Evolutionary conservation across 176 grass and related monocot species (phyloP).

Genomic region (Raddia distichophylla): DNA sequence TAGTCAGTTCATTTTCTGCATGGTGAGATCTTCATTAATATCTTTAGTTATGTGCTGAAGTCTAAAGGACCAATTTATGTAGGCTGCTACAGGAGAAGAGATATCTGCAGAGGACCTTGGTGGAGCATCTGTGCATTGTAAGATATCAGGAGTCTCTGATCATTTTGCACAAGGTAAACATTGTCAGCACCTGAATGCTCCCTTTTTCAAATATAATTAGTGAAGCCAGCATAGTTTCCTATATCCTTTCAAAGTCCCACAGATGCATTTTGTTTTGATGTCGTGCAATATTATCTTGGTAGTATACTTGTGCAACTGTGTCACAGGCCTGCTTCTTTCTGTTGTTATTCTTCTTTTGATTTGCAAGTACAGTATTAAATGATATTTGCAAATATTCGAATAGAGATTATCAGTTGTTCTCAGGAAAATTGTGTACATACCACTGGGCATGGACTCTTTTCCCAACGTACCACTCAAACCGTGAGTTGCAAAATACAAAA

Average conservation of each 20-base stretch:
- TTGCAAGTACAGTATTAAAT: conserved; percentile 19
- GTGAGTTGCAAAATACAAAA: neutral
- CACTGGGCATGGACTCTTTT: neutral
- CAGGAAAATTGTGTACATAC: neutral
- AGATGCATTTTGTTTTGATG: neutral
- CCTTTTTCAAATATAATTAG: conserved; percentile 2
- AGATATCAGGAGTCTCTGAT: conserved; percentile 94
- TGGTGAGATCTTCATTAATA: conserved; percentile 15
- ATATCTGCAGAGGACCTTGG: conserved; percentile 98
- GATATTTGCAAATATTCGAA: neutral
- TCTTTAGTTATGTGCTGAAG: conserved; percentile 38
- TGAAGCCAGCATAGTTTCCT: neutral
- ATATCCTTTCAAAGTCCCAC: conserved; percentile 1
- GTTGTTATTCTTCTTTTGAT: conserved; percentile 1
- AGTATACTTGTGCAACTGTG: neutral
- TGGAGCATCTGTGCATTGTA: conserved; percentile 97
- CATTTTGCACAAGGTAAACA: conserved; percentile 86
- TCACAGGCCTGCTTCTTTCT: neutral
- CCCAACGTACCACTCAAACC: neutral
- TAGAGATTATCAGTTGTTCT: neutral
- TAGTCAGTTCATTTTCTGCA: neutral
- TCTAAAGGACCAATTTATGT: conserved; percentile 46
- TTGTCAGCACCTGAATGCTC: conserved; percentile 2
- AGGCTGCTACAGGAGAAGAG: conserved; percentile 98
- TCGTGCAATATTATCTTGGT: neutral